Evolutionary conservation across 345 rosid species (phyloP).

Genomic region (Sonneratia alba): DNA sequence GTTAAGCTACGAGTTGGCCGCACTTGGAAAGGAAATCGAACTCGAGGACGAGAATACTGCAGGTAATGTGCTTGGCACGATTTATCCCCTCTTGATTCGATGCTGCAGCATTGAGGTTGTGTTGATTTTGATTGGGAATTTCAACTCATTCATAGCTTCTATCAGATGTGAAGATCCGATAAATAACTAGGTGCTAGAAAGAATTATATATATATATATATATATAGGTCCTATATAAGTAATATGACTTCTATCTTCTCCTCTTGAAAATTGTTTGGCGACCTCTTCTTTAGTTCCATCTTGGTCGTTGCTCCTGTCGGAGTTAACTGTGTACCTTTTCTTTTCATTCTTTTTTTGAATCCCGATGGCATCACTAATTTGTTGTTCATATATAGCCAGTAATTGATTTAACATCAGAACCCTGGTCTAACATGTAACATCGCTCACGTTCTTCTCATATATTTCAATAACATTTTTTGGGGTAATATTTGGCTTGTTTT

Average conservation of each 20-base stretch:
- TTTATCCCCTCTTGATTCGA: not conserved
- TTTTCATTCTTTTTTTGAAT: no score
- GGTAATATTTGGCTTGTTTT: constrained; percentile 7
- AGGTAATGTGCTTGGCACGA: constrained; percentile 13
- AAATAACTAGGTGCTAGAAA: not conserved
- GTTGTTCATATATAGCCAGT: not conserved
- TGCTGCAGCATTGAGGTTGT: not conserved
- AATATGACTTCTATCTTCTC: not conserved
- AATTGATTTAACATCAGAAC: not conserved
- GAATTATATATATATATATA: not conserved
- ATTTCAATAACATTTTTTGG: not conserved
- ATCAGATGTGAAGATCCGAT: not conserved
- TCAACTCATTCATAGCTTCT: not conserved
- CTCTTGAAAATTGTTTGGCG: not conserved
- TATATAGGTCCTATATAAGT: not conserved
- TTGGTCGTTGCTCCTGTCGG: no score
- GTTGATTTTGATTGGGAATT: not conserved
- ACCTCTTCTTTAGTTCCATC: no score
- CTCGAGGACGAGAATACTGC: constrained; percentile 77
- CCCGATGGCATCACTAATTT: not conserved
- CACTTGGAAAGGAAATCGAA: constrained; percentile 77
- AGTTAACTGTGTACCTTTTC: no score
- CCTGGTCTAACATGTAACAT: not conserved
- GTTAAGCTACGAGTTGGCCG: constrained; percentile 73
- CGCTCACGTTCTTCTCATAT: not conserved